Conservation (phyloP, 2,329 filamentous ascomycete genomes). For the Arthroderma uncinatum region DNA sequence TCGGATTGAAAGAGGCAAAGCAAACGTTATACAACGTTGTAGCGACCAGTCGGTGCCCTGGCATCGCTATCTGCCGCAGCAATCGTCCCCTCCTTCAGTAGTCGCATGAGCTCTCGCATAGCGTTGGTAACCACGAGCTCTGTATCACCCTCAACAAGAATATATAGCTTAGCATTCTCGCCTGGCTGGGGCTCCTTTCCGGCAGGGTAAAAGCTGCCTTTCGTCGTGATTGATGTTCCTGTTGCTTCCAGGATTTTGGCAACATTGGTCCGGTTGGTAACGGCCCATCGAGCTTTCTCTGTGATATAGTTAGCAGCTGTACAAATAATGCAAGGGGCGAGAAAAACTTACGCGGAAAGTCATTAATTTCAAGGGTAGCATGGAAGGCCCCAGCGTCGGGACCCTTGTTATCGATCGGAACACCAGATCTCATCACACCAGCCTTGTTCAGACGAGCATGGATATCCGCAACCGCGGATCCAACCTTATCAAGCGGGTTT, state of each 20-base stretch:
- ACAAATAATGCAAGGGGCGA: not conserved
- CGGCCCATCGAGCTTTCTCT: slow-evolving; percentile 93
- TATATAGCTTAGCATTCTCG: slow-evolving; percentile 88
- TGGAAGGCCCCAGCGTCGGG: slow-evolving; percentile 95
- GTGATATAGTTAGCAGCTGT: slow-evolving; percentile 16
- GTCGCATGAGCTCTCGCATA: slow-evolving; percentile 75
- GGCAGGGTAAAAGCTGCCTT: slow-evolving; percentile 75
- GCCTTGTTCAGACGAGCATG: slow-evolving; percentile 81
- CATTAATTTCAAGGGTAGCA: slow-evolving; percentile 95
- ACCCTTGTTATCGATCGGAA: slow-evolving; percentile 96
- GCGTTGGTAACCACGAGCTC: slow-evolving; percentile 84
- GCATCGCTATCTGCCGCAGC: slow-evolving; percentile 80
- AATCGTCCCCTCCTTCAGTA: slow-evolving; percentile 82
- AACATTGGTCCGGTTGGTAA: slow-evolving; percentile 96
- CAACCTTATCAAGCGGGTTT: slow-evolving; percentile 72
- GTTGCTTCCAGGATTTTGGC: slow-evolving; percentile 94
- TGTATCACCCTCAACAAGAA: slow-evolving; percentile 93
- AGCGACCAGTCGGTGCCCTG: slow-evolving; percentile 68
- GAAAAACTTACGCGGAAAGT: slow-evolving; percentile 63
- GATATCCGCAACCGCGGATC: slow-evolving; percentile 82
- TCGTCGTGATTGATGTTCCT: slow-evolving; percentile 92
- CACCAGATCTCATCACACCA: slow-evolving; percentile 78
- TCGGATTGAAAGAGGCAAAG: not conserved
- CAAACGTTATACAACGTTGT: slow-evolving; percentile 60
- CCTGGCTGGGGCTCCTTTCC: slow-evolving; percentile 68